Evolutionary conservation across 73 alveolate species (phyloP).

Genomic region (Tetrahymena elliotti): DNA sequence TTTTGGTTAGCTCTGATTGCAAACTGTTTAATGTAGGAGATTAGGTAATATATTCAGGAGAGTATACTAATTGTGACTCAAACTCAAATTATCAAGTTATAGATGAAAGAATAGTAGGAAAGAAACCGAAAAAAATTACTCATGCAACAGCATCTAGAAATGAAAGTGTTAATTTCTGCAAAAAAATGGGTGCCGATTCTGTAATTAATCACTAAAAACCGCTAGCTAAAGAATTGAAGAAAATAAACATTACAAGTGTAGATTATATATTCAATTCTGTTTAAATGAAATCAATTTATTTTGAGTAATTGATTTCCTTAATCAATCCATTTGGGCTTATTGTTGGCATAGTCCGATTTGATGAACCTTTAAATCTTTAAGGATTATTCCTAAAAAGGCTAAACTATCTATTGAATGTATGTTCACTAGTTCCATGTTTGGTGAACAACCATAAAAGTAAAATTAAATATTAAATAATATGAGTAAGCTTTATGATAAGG

Average conservation of each 20-base stretch:
- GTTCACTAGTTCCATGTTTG: neutral
- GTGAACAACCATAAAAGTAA: neutral
- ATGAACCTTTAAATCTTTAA: neutral
- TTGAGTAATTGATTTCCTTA: neutral
- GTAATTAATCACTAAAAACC: neutral
- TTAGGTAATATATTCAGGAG: neutral
- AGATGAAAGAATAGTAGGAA: conserved; percentile 2
- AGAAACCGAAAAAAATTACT: neutral
- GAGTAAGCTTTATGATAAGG: neutral
- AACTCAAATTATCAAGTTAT: neutral
- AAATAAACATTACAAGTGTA: neutral
- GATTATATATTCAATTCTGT: neutral
- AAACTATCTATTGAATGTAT: neutral
- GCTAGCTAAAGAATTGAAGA: neutral
- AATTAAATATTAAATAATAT: neutral
- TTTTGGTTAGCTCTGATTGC: neutral
- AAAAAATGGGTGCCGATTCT: conserved; percentile 11
- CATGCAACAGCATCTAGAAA: conserved; percentile 8
- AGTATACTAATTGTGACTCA: neutral
- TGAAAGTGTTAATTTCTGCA: neutral
- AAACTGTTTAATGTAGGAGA: neutral
- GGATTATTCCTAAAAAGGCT: neutral
- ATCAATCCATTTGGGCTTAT: neutral
- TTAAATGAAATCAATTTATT: neutral
- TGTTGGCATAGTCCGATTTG: neutral